These are phyloP conservation scores for Euphorbia pulcherrima DNA, from an alignment of 345 rosid genomes.

Conservation along the genomic window DNA sequence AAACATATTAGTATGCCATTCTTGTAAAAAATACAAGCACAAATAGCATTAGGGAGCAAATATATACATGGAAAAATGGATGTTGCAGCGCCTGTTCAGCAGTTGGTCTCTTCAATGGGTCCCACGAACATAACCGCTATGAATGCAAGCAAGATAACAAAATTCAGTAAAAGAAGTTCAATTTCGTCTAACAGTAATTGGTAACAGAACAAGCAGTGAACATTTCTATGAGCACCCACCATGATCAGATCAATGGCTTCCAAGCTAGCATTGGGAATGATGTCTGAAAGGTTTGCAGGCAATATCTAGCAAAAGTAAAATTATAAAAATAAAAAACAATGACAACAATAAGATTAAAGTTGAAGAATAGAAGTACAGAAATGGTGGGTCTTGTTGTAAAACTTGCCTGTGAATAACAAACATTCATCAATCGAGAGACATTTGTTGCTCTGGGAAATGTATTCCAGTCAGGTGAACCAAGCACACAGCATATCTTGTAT, in stretches of 20 bases:
- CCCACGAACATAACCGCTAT: slow-evolving; percentile 88
- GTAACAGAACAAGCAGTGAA: neutral
- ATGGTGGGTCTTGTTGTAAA: neutral
- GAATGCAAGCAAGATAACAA: slow-evolving; percentile 16
- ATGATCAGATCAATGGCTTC: slow-evolving; percentile 80
- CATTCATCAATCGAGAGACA: slow-evolving; percentile 54
- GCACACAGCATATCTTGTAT: slow-evolving; percentile 78
- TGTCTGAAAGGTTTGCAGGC: slow-evolving; percentile 53
- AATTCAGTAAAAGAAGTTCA: neutral
- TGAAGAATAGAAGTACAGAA: slow-evolving; percentile 3
- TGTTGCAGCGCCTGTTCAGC: slow-evolving; percentile 83
- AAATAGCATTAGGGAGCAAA: slow-evolving; percentile 12
- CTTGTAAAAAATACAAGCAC: slow-evolving; percentile 11
- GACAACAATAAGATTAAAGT: slow-evolving; percentile 2
- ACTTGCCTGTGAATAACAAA: slow-evolving; percentile 59
- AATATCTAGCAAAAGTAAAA: slow-evolving; percentile 43
- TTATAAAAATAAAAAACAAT: neutral
- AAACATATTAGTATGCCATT: slow-evolving; percentile 24
- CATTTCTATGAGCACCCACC: slow-evolving; percentile 38
- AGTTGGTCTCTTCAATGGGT: slow-evolving; percentile 80
- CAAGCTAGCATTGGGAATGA: slow-evolving; percentile 69
- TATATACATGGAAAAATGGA: slow-evolving; percentile 82
- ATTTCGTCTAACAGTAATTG: neutral
- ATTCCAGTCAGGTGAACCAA: slow-evolving; percentile 73
- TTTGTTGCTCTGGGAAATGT: slow-evolving; percentile 70